These are phyloP conservation scores for Kwoniella bestiolae DNA, from an alignment of 768 basidiomycete genomes.

Conservation along the genomic window DNA sequence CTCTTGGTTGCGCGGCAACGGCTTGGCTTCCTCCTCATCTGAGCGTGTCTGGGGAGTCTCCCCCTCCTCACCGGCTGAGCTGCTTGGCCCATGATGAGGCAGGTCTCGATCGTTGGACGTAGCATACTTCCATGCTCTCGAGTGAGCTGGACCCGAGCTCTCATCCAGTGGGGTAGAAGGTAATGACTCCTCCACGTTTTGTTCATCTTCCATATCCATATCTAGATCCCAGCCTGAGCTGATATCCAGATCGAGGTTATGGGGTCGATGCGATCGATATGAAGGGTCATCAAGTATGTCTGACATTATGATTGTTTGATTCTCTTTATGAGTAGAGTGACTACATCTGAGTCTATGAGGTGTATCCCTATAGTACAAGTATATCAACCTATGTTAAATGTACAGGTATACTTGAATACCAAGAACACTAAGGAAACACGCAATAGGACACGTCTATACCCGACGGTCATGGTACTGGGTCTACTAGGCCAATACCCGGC, in stretches of 20 bases:
- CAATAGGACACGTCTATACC: not conserved
- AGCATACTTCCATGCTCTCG: not conserved
- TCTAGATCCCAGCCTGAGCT: constrained; percentile 4
- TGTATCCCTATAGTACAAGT: too few species aligned
- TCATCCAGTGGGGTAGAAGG: constrained; percentile 18
- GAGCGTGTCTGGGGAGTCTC: not conserved
- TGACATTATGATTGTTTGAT: too few species aligned
- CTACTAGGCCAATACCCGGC: not conserved
- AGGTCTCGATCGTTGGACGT: not conserved
- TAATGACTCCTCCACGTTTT: constrained; percentile 20
- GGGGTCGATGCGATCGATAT: not conserved
- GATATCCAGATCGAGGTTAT: not conserved
- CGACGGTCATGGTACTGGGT: not conserved
- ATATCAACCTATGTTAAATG: too few species aligned
- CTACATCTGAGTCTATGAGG: too few species aligned
- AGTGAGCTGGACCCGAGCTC: not conserved
- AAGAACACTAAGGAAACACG: constrained; percentile 3
- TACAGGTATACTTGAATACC: not conserved
- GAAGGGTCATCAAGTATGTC: not conserved
- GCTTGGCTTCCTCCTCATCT: not conserved
- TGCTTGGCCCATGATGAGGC: not conserved
- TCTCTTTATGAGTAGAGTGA: too few species aligned
- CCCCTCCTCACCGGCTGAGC: not conserved
- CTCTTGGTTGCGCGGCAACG: not conserved
- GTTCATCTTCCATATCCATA: constrained; percentile 22